Conservation (phyloP, 2,329 filamentous ascomycete genomes). For the Coniochaeta sp. region DNA sequence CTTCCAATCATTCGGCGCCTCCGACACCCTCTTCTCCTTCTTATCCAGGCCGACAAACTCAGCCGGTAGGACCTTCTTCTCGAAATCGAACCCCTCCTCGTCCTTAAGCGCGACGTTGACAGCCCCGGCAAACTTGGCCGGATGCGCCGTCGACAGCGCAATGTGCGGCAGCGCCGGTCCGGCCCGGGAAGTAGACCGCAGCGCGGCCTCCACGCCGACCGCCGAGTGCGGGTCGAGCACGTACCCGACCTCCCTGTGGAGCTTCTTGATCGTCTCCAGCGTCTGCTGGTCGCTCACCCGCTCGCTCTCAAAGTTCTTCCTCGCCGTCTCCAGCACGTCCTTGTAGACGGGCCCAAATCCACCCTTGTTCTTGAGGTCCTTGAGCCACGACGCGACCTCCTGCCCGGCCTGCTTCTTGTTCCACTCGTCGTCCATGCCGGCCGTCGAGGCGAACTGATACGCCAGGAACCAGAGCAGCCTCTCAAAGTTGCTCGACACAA, state of each 20-base stretch:
- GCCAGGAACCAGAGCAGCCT: slow-evolving; percentile 89
- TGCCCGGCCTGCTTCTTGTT: slow-evolving; percentile 65
- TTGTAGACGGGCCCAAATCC: slow-evolving; percentile 72
- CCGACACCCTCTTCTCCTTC: slow-evolving; percentile 65
- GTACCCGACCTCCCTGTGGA: slow-evolving; percentile 51
- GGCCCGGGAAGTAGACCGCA: slow-evolving; percentile 24
- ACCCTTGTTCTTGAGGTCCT: slow-evolving; percentile 70
- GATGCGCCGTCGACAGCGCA: slow-evolving; percentile 86
- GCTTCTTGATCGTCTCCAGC: slow-evolving; percentile 53
- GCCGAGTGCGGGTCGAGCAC: slow-evolving; percentile 90
- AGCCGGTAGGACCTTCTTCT: slow-evolving; percentile 63
- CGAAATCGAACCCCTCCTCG: slow-evolving; percentile 68
- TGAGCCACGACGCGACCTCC: slow-evolving; percentile 71
- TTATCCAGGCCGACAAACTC: slow-evolving; percentile 76
- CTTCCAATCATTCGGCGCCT: slow-evolving; percentile 65
- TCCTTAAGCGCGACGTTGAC: slow-evolving; percentile 72
- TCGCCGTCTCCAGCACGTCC: slow-evolving; percentile 63
- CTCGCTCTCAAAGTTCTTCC: slow-evolving; percentile 75
- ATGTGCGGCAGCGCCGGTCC: slow-evolving; percentile 61
- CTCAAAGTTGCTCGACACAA: slow-evolving; percentile 96
- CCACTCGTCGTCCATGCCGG: slow-evolving; percentile 56
- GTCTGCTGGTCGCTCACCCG: slow-evolving; percentile 60
- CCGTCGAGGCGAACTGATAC: slow-evolving; percentile 56
- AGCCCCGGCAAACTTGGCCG: slow-evolving; percentile 85
- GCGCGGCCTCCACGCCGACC: slow-evolving; percentile 60